Percentiles rank a stretch among this genome's conserved stretches.
These are phyloP conservation scores for Colletotrichum cuscutae DNA, from an alignment of 2,329 filamentous ascomycete species.

Conservation along the genomic window DNA sequence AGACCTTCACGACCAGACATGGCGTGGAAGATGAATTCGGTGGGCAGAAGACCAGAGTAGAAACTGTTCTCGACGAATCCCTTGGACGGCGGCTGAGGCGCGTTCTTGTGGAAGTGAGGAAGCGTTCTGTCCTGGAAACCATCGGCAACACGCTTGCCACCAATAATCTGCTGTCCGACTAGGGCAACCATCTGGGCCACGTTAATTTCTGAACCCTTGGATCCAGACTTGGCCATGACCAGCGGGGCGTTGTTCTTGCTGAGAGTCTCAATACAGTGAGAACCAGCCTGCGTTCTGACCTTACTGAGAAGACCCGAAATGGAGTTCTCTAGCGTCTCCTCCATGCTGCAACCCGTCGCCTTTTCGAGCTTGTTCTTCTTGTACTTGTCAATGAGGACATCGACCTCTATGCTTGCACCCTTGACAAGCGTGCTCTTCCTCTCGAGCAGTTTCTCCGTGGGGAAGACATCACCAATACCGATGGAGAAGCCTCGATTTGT, in stretches of 20 bases:
- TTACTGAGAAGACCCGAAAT: conserved; percentile 93
- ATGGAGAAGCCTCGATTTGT: conserved; percentile 96
- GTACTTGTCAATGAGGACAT: conserved; percentile 84
- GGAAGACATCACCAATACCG: conserved; percentile 93
- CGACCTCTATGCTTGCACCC: conserved; percentile 82
- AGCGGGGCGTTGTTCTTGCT: conserved; percentile 93
- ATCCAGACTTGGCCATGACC: conserved; percentile 97
- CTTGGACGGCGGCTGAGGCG: conserved; percentile 91
- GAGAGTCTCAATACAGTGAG: conserved; percentile 88
- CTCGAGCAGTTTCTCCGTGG: conserved; percentile 74
- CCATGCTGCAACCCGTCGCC: conserved; percentile 88
- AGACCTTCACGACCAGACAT: conserved; percentile 98
- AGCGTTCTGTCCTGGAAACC: conserved; percentile 96
- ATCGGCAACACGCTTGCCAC: conserved; percentile 89
- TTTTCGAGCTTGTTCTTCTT: conserved; percentile 85
- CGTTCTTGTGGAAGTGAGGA: conserved; percentile 95
- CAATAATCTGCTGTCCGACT: conserved; percentile 98
- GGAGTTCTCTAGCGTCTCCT: conserved; percentile 89
- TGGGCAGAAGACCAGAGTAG: conserved; percentile 89
- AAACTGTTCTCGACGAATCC: conserved; percentile 98
- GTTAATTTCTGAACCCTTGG: conserved; percentile 97
- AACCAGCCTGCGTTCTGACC: conserved; percentile 90
- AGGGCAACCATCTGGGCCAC: conserved; percentile 98
- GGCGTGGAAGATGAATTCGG: conserved; percentile 97
- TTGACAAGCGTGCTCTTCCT: conserved; percentile 82